A percentile compares a stretch with the other conserved stretches of the same genome.
Evolutionary conservation across 305 asterid genomes (phyloP).

Genomic region (Fraxinus nigra): DNA sequence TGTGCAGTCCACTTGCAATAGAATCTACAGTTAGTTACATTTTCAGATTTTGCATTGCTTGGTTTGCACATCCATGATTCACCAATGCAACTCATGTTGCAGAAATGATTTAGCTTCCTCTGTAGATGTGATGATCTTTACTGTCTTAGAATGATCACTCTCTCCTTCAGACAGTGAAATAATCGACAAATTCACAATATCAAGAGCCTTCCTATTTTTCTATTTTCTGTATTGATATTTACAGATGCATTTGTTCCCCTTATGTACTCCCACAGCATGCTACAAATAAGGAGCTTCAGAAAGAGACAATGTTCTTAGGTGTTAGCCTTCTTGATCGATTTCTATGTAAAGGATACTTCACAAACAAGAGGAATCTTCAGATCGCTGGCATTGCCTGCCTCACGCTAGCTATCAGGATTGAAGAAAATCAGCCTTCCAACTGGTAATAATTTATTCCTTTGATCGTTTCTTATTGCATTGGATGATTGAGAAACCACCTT

Average conservation of each 20-base stretch:
- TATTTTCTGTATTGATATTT: neutral
- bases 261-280: conserved; percentile 55
- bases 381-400: conserved; percentile 91
- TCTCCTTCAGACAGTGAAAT: neutral
- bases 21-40: neutral
- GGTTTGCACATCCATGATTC: neutral
- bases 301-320: conserved; percentile 86
- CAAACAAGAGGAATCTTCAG: conserved; percentile 63
- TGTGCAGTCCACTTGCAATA: neutral
- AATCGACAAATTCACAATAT: neutral
- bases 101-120: neutral
- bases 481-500: neutral
- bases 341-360: conserved; percentile 78
- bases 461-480: neutral
- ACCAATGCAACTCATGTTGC: neutral
- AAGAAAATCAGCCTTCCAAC: conserved; percentile 92
- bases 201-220: neutral
- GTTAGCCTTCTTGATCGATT: conserved; percentile 79
- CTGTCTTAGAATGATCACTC: neutral
- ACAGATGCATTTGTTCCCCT: neutral
- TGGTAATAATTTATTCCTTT: conserved; percentile 39
- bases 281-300: conserved; percentile 59
- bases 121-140: neutral
- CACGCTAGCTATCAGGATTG: conserved; percentile 80
- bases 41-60: neutral